Percentiles rank a stretch among this genome's conserved stretches.
Evolutionary conservation across 2,329 filamentous ascomycete genomes (phyloP).

Genomic region (Colletotrichum karsti): DNA sequence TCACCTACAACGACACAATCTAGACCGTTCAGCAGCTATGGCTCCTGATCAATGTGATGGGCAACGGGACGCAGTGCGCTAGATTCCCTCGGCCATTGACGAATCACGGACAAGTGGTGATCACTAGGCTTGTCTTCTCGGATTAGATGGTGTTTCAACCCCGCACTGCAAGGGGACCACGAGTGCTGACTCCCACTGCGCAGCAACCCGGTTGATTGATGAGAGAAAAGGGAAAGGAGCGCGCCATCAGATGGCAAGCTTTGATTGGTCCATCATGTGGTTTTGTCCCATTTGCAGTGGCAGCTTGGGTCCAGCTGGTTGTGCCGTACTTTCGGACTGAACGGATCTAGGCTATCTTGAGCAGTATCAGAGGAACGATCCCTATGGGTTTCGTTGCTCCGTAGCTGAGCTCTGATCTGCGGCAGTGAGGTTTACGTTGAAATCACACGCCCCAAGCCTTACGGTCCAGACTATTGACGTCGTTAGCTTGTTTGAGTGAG

Average conservation of each 20-base stretch:
- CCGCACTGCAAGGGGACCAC: conserved; percentile 13
- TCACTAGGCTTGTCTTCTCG: not conserved
- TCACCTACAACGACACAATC: not conserved
- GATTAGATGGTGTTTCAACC: conserved; percentile 23
- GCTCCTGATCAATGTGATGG: not conserved
- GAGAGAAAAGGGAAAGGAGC: not conserved
- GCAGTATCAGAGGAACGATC: not conserved
- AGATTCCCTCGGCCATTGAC: not conserved
- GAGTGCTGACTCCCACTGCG: not conserved
- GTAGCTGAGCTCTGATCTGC: too few species aligned
- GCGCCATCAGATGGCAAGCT: not conserved
- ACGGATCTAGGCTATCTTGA: not conserved
- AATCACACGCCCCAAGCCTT: too few species aligned
- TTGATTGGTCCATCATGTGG: not conserved
- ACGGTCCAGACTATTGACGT: not conserved
- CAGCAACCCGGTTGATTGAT: not conserved
- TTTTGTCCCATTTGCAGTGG: not conserved
- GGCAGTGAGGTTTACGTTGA: too few species aligned
- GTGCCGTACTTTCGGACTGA: not conserved
- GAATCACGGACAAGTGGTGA: not conserved
- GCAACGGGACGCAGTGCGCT: not conserved
- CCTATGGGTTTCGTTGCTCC: not conserved
- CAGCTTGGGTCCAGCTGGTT: not conserved
- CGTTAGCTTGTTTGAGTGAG: not conserved
- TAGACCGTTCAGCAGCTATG: not conserved